Evolutionary conservation across 192 early-diverging fungal genomes (phyloP).

Genomic region (Coemansia sp.): DNA sequence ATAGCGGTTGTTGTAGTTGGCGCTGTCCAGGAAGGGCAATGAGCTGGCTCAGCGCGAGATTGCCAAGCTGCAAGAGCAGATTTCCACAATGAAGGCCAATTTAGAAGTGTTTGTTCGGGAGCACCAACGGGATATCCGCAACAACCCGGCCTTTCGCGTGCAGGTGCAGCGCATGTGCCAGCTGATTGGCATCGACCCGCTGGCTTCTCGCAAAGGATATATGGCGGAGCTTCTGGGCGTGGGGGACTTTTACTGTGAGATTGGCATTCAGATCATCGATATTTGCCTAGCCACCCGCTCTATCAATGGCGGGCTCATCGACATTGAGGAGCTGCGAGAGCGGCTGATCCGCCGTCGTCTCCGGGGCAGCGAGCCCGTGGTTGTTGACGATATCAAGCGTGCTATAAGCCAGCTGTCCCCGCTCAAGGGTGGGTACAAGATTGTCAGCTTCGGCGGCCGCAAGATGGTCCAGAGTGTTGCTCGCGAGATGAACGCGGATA

Average conservation of each 20-base stretch:
- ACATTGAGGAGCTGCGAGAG: conserved; percentile 73
- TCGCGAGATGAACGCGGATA: conserved; percentile 83
- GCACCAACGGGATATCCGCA: conserved; percentile 84
- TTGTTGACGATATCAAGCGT: conserved; percentile 82
- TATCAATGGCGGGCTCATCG: conserved; percentile 88
- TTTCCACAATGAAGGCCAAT: conserved; percentile 73
- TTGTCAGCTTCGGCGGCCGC: conserved; percentile 73
- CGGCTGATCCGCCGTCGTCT: conserved; percentile 67
- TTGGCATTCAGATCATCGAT: conserved; percentile 90
- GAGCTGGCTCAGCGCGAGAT: conserved; percentile 53
- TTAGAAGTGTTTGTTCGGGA: conserved; percentile 83
- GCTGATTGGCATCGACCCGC: conserved; percentile 90
- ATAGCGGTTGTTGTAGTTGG: conserved; percentile 4
- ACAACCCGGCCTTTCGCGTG: conserved; percentile 79
- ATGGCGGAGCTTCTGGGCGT: conserved; percentile 94
- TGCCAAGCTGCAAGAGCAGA: conserved; percentile 63
- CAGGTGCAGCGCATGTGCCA: conserved; percentile 94
- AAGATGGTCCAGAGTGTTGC: conserved; percentile 89
- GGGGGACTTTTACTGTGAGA: conserved; percentile 96
- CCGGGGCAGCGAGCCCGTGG: conserved; percentile 23
- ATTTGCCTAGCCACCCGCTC: conserved; percentile 82
- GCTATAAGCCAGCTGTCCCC: conserved; percentile 83
- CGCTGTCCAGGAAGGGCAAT: conserved; percentile 39
- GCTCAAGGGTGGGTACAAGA: conserved; percentile 86
- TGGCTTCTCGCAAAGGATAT: conserved; percentile 94